phyloP scores from a whole-genome alignment of 2,329 filamentous ascomycete genomes.

The Proliferodiscus dingleyae region DNA sequence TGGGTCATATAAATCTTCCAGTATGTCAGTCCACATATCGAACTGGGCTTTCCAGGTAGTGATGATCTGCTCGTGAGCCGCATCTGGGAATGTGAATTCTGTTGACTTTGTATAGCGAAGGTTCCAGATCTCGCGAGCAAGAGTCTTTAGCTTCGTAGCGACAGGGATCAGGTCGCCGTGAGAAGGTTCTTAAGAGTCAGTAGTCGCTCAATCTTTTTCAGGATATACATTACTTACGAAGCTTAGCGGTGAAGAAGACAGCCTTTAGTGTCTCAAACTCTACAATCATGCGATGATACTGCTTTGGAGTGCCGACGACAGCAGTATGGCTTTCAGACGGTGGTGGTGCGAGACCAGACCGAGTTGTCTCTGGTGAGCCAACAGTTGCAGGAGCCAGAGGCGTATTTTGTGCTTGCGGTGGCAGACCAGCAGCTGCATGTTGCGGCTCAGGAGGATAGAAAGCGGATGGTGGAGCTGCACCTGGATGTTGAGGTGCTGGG shows the following conservation, averaged over 20 bases:
- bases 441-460: background rate
- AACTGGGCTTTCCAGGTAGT: conserved; percentile 10
- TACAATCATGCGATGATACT: conserved; percentile 8
- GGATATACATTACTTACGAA: conserved; percentile 1
- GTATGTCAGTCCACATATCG: conserved; percentile 5
- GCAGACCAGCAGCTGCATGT: too few species aligned
- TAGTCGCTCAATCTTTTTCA: background rate
- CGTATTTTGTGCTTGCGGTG: background rate
- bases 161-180: conserved; percentile 6
- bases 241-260: conserved; percentile 6
- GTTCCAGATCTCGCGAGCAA: conserved; percentile 8
- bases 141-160: conserved; percentile 6
- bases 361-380: background rate
- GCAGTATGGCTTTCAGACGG: background rate
- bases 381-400: background rate
- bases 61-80: conserved; percentile 6
- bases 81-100: conserved; percentile 3
- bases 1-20: conserved; percentile 8
- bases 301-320: background rate
- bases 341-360: conserved; percentile 1
- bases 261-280: conserved; percentile 7
- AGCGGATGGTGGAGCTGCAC: background rate
- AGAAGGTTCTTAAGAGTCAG: conserved; percentile 1
- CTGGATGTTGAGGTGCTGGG: background rate
- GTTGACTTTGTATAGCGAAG: conserved; percentile 3